Evolutionary conservation across 1,284 basidiomycete species (phyloP), one percentile per base, ranked within the genome.

Genomic region (Cryptococcus jaspeensis): DNA sequence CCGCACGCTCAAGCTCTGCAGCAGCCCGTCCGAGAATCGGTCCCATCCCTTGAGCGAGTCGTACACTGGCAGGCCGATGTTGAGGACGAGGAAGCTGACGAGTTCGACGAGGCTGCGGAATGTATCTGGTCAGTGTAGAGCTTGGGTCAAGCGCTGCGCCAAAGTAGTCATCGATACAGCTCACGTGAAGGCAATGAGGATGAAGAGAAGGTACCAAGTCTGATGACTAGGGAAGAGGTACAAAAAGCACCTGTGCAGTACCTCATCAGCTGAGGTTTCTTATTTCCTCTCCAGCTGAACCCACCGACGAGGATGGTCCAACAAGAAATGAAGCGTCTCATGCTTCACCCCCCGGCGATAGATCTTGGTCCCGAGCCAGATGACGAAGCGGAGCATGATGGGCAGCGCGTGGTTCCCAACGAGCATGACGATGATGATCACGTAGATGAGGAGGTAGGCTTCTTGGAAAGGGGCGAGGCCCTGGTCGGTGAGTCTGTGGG

Each of bases 181-280:
- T 62, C 42, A 73, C 69, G 66, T 64, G 59, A 73, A 68, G 11
- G 58, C 57, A 0, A 60, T 28, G 1, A 70, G 55, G 11, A 66
- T 59, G 15, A 67, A 53, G 22, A 64, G 55, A 3, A 73, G 62
- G 40, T 66, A 72, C 71, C 71, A 73, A 2, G 71, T 68, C 47
- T 73, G 71, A 61, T 73, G 66, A 41, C 63, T 69, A 3, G 71
- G 71, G 39, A 72, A 73, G 12, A 73, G 62, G 50, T 73, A 73
- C 22, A 73, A 52, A 49, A 72, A 73, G 56, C 69, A 70, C 40
- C 71, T 72, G 47, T 9, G 13, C 28, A 38, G 36, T 5, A 51
- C 55, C 22, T 37, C 20, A 42, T 37, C n/a, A 48, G 20, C 25
- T 38, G 52, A 4, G 3, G 5, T 13, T 6, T 8, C 23, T 48